Evolutionary conservation across 768 basidiomycete genomes (phyloP).

Genomic region (Hygrocybe punicea): DNA sequence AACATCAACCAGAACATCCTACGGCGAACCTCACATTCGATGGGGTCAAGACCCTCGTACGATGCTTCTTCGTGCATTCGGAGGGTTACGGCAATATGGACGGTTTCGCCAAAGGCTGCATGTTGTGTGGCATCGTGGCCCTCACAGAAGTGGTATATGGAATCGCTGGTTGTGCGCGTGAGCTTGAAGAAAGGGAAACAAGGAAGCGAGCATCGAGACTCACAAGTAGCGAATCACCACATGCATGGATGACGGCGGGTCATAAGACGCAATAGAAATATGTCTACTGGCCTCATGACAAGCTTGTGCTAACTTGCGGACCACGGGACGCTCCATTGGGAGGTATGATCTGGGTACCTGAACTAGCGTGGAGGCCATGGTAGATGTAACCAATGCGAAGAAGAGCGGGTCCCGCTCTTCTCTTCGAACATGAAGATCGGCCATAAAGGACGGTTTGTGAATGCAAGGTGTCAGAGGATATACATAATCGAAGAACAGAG

Average conservation of each 20-base stretch:
- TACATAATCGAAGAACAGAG: conserved; percentile 91
- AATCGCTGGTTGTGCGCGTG: conserved; percentile 54
- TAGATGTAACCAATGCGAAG: conserved; percentile 87
- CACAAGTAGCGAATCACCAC: conserved; percentile 89
- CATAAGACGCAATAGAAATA: conserved; percentile 75
- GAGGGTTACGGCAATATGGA: conserved; percentile 75
- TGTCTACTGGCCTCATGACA: conserved; percentile 82
- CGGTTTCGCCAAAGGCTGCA: conserved; percentile 83
- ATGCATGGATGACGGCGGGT: conserved; percentile 79
- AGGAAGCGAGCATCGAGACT: conserved; percentile 27
- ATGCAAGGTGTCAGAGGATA: conserved; percentile 88
- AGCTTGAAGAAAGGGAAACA: conserved; percentile 2
- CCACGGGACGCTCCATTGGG: conserved; percentile 79
- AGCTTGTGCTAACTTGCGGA: conserved; percentile 77
- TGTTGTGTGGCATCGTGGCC: conserved; percentile 86
- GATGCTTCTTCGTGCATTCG: conserved; percentile 85
- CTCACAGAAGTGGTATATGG: conserved; percentile 83
- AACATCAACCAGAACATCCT: conserved; percentile 88
- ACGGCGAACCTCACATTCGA: conserved; percentile 84
- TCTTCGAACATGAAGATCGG: conserved; percentile 73
- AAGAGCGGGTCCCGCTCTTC: conserved; percentile 89
- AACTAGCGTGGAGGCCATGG: conserved; percentile 81
- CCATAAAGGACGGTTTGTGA: conserved; percentile 89
- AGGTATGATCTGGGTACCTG: conserved; percentile 87
- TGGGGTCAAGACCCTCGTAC: conserved; percentile 78